Percentiles rank a stretch among this genome's conserved stretches.
phyloP scores from a whole-genome alignment of 139 green algal species.

The Diplosphaera chodatii region DNA sequence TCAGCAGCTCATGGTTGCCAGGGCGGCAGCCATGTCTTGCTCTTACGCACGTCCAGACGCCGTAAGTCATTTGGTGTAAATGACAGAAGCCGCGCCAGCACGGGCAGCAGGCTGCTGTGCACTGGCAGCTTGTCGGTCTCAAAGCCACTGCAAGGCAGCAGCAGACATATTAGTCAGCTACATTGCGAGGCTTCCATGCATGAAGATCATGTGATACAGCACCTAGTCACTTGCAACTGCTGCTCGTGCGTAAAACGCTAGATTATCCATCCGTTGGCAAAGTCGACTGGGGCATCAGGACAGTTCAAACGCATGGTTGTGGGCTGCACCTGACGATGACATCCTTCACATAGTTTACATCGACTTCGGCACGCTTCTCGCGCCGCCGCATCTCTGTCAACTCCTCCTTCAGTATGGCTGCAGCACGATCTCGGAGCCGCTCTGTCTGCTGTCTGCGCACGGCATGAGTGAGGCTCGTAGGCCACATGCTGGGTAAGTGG shows the following conservation, averaged over 20 bases:
- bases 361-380: background rate
- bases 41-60: slow-evolving; percentile 6
- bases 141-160: slow-evolving; percentile 19
- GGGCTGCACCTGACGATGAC: background rate
- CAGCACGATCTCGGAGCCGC: background rate
- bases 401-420: slow-evolving; percentile 1
- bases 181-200: no score
- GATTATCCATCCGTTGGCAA: no score
- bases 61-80: slow-evolving; percentile 39
- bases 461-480: no score
- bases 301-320: no score
- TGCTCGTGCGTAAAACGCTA: no score
- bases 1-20: background rate
- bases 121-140: slow-evolving; percentile 32
- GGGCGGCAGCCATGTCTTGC: background rate
- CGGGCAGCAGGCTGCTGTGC: slow-evolving; percentile 29
- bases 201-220: no score
- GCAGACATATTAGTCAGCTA: background rate
- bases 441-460: background rate
- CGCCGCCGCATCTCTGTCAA: background rate
- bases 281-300: no score
- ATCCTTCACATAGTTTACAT: background rate
- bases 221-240: no score
- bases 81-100: slow-evolving; percentile 37
- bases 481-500: no score